Conservation (phyloP, 2,329 filamentous ascomycete species). For the Cladobotryum protrusum region DNA sequence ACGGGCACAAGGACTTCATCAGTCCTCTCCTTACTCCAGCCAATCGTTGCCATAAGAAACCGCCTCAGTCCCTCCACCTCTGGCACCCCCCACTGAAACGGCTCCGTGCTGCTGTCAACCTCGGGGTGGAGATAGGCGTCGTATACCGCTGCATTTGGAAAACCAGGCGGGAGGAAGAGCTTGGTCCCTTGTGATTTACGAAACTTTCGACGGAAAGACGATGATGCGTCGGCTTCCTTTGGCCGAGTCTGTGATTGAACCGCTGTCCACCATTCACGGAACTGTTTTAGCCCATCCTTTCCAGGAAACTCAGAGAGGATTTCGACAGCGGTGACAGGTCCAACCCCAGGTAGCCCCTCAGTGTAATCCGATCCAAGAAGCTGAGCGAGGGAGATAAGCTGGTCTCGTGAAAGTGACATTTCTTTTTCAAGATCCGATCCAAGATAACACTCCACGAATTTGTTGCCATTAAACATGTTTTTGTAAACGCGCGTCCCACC, state of each 20-base stretch:
- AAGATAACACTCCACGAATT: slow-evolving; percentile 95
- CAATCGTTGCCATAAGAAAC: slow-evolving; percentile 87
- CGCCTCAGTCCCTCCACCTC: slow-evolving; percentile 78
- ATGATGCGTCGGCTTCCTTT: slow-evolving; percentile 53
- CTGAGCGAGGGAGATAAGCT: slow-evolving; percentile 85
- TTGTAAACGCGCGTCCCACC: slow-evolving; percentile 96
- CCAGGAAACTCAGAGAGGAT: slow-evolving; percentile 83
- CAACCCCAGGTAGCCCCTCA: slow-evolving; percentile 82
- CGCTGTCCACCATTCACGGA: slow-evolving; percentile 80
- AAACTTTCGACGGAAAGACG: slow-evolving; percentile 78
- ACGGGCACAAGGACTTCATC: slow-evolving; percentile 96
- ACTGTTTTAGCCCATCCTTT: slow-evolving; percentile 57
- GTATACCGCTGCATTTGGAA: slow-evolving; percentile 72
- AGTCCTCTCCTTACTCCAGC: slow-evolving; percentile 85
- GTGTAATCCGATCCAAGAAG: slow-evolving; percentile 93
- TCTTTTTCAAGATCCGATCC: slow-evolving; percentile 79
- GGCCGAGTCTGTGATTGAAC: slow-evolving; percentile 64
- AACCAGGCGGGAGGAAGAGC: slow-evolving; percentile 74
- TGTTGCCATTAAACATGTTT: slow-evolving; percentile 99
- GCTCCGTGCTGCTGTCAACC: slow-evolving; percentile 70
- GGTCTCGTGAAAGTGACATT: slow-evolving; percentile 76
- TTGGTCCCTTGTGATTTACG: slow-evolving; percentile 72
- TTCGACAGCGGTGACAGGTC: slow-evolving; percentile 90
- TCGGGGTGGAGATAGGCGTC: slow-evolving; percentile 81
- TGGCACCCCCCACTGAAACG: slow-evolving; percentile 93